Evolutionary conservation across 371 early-diverging fungal species (phyloP), one percentile per base, ranked within the genome.

Genomic region (Choanephora cucurbitarum): DNA sequence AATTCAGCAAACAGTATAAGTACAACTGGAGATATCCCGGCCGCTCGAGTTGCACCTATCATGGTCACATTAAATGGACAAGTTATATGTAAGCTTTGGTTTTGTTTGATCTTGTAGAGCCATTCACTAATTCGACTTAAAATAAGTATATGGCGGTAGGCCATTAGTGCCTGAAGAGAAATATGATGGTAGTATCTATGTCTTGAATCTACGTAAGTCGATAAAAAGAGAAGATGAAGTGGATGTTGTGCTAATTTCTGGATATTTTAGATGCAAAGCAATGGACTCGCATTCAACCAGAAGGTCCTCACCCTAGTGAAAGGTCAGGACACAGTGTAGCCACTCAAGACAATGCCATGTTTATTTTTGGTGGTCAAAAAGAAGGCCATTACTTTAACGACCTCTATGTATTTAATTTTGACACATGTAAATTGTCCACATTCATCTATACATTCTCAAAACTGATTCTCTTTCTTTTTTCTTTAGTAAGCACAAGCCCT

Each of bases 301-400:
- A 82, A 39, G 87, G 87, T 10, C 69, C 67, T 37, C 55, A 73
- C 33, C 86, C 88, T 28, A 58, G 63, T 13, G 90, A 88, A 32
- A 82, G 91, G 57, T 82, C 80, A 58, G 86, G 87, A 22, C 91
- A 91, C 66, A 68, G 87, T 11, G 82, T 84, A 6, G 80, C 82
- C 40, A 72, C 81, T 19, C 69, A 80, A 22, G 86, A 87, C 8
- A 82, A 84, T 19, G 76, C 80, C 31, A 80, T 91, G 72, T 89
- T 83, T 56, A 71, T 91, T 47, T 85, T 83, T 70, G 90, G 91
- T 53, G 91, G 91, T 3, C 85, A 85, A 19, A 67, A 73, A n/a
- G 81, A 84, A 23, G 84, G 87, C 18, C 73, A 80, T 46, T 89
- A 83, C 49, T 68, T 89, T 49, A 82, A 85, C 57, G 91, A 91